Evolutionary conservation across 345 rosid species (phyloP).

Genomic region (Citrus unshiu): DNA sequence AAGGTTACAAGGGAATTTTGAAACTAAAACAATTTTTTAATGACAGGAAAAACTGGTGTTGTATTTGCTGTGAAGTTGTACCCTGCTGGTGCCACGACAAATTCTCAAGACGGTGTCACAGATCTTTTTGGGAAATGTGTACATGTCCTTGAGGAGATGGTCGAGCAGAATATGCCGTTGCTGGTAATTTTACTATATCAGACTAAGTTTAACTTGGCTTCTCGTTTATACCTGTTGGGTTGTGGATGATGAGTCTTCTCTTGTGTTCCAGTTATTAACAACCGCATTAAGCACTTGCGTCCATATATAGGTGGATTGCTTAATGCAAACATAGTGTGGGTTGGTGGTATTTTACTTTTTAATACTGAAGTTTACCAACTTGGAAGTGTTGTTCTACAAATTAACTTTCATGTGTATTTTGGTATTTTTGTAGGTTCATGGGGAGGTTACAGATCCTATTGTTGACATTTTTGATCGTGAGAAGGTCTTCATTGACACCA

Average conservation of each 20-base stretch:
- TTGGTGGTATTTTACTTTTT: neutral
- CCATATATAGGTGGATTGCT: constrained; percentile 1
- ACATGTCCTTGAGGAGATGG: constrained; percentile 89
- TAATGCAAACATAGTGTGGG: neutral
- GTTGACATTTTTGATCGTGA: constrained; percentile 91
- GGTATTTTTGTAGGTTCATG: constrained; percentile 66
- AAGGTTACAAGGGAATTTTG: neutral
- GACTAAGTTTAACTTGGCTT: neutral
- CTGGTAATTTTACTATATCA: constrained; percentile 47
- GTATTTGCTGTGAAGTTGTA: constrained; percentile 91
- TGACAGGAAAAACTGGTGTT: constrained; percentile 70
- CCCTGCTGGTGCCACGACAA: constrained; percentile 97
- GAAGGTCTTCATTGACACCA: constrained; percentile 76
- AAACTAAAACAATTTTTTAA: neutral
- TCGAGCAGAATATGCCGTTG: constrained; percentile 77
- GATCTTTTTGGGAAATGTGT: constrained; percentile 88
- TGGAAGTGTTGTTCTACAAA: neutral
- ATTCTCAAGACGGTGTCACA: constrained; percentile 95
- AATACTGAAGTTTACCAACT: neutral
- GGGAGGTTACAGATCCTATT: constrained; percentile 87
- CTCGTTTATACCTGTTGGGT: neutral
- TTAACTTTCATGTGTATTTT: neutral
- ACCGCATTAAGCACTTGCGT: neutral
- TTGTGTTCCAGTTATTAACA: neutral
- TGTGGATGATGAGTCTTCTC: neutral